Conservation (phyloP, 495 filamentous ascomycete genomes). For the Apodospora peruviana region DNA sequence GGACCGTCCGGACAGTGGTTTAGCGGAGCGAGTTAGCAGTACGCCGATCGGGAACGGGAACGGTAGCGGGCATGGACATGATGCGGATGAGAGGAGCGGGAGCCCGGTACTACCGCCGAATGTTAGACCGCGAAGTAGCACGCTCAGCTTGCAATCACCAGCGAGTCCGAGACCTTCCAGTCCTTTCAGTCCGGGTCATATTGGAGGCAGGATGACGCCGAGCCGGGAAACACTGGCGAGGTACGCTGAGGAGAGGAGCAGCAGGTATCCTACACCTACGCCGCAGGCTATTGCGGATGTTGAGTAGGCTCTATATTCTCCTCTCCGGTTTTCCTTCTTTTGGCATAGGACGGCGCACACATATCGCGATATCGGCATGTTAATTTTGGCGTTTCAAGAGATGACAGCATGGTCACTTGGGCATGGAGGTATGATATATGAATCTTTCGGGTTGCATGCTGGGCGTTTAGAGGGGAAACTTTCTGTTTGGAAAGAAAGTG, state of each 20-base stretch:
- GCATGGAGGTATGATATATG: too few species aligned
- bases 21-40: constrained; percentile 20
- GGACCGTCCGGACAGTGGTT: constrained; percentile 16
- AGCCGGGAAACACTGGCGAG: constrained; percentile 7
- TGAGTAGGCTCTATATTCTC: background rate
- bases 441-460: too few species aligned
- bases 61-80: constrained; percentile 14
- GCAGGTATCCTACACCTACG: background rate
- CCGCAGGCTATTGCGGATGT: background rate
- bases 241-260: constrained; percentile 5
- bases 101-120: background rate
- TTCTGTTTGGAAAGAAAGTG: too few species aligned
- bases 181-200: background rate
- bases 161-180: constrained; percentile 7
- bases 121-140: constrained; percentile 11
- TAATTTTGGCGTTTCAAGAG: too few species aligned
- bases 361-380: background rate
- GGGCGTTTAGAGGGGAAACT: too few species aligned
- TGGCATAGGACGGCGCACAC: too few species aligned
- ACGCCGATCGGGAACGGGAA: background rate
- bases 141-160: constrained; percentile 11
- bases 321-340: too few species aligned
- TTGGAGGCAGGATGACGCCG: background rate
- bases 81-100: background rate
- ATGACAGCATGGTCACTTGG: too few species aligned